Base-by-base conservation (phyloP, 1,139 yeast genomes). In the Hemisphaericaspora subhashii region DNA sequence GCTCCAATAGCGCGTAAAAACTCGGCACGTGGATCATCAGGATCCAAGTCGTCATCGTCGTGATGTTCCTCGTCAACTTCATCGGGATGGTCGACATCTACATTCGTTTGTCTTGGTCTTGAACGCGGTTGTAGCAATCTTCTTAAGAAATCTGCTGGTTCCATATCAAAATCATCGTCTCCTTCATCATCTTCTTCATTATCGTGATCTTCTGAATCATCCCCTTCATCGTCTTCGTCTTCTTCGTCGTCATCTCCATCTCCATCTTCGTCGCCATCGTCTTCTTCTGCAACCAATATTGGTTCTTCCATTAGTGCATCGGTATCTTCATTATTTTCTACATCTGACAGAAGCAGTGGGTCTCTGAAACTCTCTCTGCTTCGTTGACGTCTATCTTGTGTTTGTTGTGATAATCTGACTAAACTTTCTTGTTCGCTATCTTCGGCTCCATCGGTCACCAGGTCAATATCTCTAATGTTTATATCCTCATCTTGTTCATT, bases 1-100 rank as follows among this genome's bases (percentile, higher is more conserved):
- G 57, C 52, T 8, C 60, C 60, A 32, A 59, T 50, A 3, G 66
- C 68, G 27, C 68, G 47, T 9, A 62, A 46, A 28, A 62, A 56
- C 13, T 60, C 66, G 1, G 55, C 50, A 13, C 63, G 47, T 1
- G 63, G 58, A 36, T 57, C 66, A 11, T 48, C 55, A 5, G 50
- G 58, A 12, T 49, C 56, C 5, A 42, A 47, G 9, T 44, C 58
- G 14, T 48, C 54, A 41, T 42, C 38, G 13, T 35, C 44, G 20
- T 38, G 48, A n/a, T 51, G 10, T 9, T 40, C 52, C 7, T 53
- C 53, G 9, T 52, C 54, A 6, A 49, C 57, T 4, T 50, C 57
- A 6, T 50, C 53, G 7, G 38, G 42, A 4, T 39, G 42, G 18
- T 38, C 44, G 4, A 36, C 46, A 10, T 49, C 55, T 3, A 47